Conservation (phyloP, 257 asterid genomes). For the Salvia miltiorrhiza region DNA sequence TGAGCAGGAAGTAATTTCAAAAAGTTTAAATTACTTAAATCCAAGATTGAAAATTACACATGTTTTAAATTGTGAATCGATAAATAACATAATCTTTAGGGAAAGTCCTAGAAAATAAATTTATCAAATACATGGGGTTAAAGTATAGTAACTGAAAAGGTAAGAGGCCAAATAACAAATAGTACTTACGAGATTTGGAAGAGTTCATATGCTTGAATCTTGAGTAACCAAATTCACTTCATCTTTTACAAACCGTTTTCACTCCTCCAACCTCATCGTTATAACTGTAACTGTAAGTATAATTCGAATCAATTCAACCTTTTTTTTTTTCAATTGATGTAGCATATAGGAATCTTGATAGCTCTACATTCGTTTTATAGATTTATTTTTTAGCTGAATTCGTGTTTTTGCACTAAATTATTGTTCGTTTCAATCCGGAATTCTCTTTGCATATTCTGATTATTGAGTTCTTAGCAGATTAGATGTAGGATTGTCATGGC, state of each 20-base stretch:
- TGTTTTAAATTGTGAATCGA: too few relatives aligned
- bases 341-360: neutral
- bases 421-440: neutral
- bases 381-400: neutral
- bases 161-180: neutral
- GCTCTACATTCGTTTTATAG: neutral
- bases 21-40: too few relatives aligned
- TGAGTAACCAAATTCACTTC: neutral
- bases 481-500: slow-evolving; percentile 38
- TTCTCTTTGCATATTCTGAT: neutral
- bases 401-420: neutral
- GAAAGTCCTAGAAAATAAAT: neutral
- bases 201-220: neutral
- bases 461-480: neutral
- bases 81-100: too few relatives aligned
- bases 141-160: neutral
- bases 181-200: slow-evolving; percentile 3
- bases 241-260: neutral
- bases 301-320: neutral
- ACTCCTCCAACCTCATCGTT: neutral
- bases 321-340: neutral
- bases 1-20: too few relatives aligned
- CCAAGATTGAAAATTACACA: too few relatives aligned
- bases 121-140: neutral
- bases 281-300: neutral